Evolutionary conservation across 306 rosid genomes (phyloP).

Genomic region (Cucurbita maxima): DNA sequence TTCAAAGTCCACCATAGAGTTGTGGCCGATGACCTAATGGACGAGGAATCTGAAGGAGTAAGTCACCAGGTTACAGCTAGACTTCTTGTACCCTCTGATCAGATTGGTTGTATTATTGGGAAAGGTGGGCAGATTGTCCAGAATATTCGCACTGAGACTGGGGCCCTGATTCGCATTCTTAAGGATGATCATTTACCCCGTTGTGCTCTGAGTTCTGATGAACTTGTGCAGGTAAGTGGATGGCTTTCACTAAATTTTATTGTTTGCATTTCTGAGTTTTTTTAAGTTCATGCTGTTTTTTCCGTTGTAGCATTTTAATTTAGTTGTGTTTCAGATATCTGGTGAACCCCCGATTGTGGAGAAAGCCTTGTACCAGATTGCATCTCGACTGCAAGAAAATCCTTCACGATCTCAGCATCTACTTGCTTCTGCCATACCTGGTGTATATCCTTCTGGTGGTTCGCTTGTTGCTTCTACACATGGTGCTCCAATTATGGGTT

Average conservation of each 20-base stretch:
- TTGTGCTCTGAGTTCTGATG: slow-evolving; percentile 80
- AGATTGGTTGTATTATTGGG: slow-evolving; percentile 88
- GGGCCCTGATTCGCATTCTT: slow-evolving; percentile 87
- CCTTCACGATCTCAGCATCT: slow-evolving; percentile 91
- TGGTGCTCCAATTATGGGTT: slow-evolving; percentile 72
- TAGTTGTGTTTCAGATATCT: slow-evolving; percentile 44
- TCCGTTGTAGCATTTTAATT: background rate
- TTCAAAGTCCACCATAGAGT: slow-evolving; percentile 79
- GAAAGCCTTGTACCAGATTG: slow-evolving; percentile 72
- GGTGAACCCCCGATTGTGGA: slow-evolving; percentile 70
- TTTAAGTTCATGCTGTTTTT: background rate
- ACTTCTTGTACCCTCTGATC: slow-evolving; percentile 92
- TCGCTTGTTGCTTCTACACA: slow-evolving; percentile 56
- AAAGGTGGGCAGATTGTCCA: slow-evolving; percentile 94
- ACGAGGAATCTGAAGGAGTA: slow-evolving; percentile 49
- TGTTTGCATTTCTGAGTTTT: background rate
- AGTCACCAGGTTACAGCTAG: slow-evolving; percentile 58
- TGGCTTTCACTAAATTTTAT: background rate
- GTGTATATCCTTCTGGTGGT: slow-evolving; percentile 41
- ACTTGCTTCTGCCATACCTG: slow-evolving; percentile 53
- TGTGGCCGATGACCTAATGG: slow-evolving; percentile 74
- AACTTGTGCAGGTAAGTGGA: slow-evolving; percentile 70
- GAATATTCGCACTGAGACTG: slow-evolving; percentile 66
- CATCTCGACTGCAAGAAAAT: slow-evolving; percentile 78
- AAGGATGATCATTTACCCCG: slow-evolving; percentile 80